Conservation (phyloP, 768 basidiomycete species). For the Solioccasus polychromus region DNA sequence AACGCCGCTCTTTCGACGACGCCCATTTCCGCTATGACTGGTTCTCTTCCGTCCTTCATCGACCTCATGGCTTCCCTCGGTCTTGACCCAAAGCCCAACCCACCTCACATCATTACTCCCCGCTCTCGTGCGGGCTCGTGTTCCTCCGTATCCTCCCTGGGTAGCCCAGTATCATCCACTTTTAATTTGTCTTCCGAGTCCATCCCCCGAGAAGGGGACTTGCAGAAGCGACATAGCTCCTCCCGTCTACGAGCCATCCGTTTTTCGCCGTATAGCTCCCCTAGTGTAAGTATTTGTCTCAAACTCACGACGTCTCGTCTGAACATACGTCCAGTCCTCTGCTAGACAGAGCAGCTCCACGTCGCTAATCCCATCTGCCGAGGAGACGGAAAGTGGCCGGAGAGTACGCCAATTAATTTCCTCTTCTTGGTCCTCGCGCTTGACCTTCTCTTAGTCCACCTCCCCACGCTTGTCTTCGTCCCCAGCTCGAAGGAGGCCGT, state of each 20-base stretch:
- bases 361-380: slow-evolving; percentile 26
- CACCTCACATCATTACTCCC: slow-evolving; percentile 23
- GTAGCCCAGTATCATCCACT: slow-evolving; percentile 36
- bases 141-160: slow-evolving; percentile 43
- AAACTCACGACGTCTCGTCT: background rate
- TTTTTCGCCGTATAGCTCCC: slow-evolving; percentile 31
- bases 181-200: slow-evolving; percentile 34
- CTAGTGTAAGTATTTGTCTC: slow-evolving; percentile 18
- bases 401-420: slow-evolving; percentile 35
- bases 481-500: slow-evolving; percentile 42
- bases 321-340: slow-evolving; percentile 30
- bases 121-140: slow-evolving; percentile 42
- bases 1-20: background rate
- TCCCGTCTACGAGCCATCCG: slow-evolving; percentile 28
- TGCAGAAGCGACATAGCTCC: slow-evolving; percentile 26
- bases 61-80: slow-evolving; percentile 85
- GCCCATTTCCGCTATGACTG: slow-evolving; percentile 48
- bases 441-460: slow-evolving; percentile 25
- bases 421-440: slow-evolving; percentile 29
- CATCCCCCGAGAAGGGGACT: slow-evolving; percentile 27
- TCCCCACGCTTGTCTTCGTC: slow-evolving; percentile 41
- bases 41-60: slow-evolving; percentile 78
- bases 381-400: slow-evolving; percentile 25
- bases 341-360: slow-evolving; percentile 47
- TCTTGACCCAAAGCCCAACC: slow-evolving; percentile 42